Base-by-base conservation (phyloP, 2,329 filamentous ascomycete genomes). In the Fonsecaea erecta region DNA sequence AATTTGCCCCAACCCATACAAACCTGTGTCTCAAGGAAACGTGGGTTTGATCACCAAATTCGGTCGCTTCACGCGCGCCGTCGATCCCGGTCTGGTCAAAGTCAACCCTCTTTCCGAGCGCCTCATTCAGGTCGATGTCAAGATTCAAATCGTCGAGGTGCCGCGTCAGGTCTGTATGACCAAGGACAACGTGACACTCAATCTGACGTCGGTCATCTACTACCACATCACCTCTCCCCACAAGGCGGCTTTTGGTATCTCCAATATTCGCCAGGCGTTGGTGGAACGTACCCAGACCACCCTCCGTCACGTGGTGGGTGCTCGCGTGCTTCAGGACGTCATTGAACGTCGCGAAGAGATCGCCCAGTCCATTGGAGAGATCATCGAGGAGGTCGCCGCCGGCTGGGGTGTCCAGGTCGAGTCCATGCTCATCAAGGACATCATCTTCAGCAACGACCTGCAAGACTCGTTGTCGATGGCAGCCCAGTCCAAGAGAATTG, bases 391-490 rank as follows among this genome's bases (percentile, higher is more conserved):
- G 72, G 95, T 97, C 1, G 94, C 95, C 5, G 83, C 87, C 11
- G 92, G 92, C 67, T 99, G 95, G 95, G 95, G 95, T 80, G 94
- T 97, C 7, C 88, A 92, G 75, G 95, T 98, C 64, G 95, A 98
- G 84, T 93, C 90, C 75, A 99, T 99, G 94, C 88, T 99, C 72
- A 94, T 99, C 86, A 98, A 99, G 82, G 95, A 99, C 79, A 96
- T 99, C 76, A 91, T 98, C 77, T 99, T 99, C 86, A 93, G 88
- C 80, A 88, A 92, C 75, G 95, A 98, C 72, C 85, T 99, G 52
- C 95, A 99, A 80, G 94, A 98, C 75, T 95, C 91, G 18, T 87
- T 99, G 56, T 96, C 92, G 76, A 98, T 99, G 95, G 95, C 95
- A 43, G 95, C 95, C 2, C 95, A 99, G 85, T 92, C 90, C 83